Base-by-base conservation (phyloP, 306 rosid species). In the Pyrus pyrifolia region DNA sequence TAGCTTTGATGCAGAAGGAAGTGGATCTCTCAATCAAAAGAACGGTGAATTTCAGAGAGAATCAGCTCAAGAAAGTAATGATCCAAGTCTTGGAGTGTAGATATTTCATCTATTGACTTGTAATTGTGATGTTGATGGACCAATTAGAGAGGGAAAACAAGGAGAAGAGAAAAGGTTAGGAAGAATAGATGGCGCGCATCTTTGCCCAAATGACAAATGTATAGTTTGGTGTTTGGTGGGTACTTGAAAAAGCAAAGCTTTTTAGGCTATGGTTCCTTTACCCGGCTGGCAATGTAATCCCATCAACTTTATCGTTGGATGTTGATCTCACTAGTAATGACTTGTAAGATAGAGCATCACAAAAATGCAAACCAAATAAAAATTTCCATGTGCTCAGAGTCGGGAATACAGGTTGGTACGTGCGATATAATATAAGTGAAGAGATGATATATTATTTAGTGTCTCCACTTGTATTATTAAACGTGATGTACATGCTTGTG, bases 1-100 rank as follows among this genome's bases (percentile, higher is more conserved):
- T 27, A 94, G 97, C 85, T 87, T 74, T 66, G 98, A 94, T 80
- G 98, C 93, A 0, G 87, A 89, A 74, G 88, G 83, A 45, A 82
- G 85, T 22, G 93, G 85, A 44, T 82, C 83, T 73, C 78, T 90
- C 1, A 21, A 77, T 80, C 78, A 71, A 65, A 94, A 93, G 87
- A 83, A 75, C n/a, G 87, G 79, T 27, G 93, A 83, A 71, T 14
- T 77, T 69, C 76, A 44, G 11, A 63, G 68, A 76, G 91, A 83
- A 42, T 76, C 89, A 31, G 87, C 73, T 2, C 61, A 64, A 4
- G 83, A 88, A 61, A 74, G 31, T 57, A 84, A 69, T 74, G 90
- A 84, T 71, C 83, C 46, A 3, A 70, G 51, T 81, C 69, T 75
- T 35, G 79, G 70, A 84, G 97, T 91, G 23, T 90, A 88, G 88